Evolutionary conservation across 495 filamentous ascomycete genomes (phyloP).

Genomic region (Daldinia decipiens): DNA sequence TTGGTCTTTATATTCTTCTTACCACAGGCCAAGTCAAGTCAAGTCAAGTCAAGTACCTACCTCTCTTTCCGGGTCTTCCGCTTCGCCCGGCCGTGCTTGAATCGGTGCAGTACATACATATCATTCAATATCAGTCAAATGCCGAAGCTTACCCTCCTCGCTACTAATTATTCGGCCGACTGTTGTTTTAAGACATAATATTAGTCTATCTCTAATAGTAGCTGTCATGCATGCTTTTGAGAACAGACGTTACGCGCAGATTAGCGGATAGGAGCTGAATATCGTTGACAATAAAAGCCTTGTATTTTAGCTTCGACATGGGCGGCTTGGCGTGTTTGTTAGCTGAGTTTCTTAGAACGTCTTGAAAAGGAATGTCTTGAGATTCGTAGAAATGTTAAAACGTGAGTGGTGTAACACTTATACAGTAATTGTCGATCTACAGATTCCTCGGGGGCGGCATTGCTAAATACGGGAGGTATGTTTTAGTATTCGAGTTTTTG

Average conservation of each 20-base stretch:
- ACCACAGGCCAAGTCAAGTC: no score
- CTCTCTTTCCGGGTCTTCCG: conserved; percentile 23
- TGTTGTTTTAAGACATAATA: not conserved
- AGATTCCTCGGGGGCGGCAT: not conserved
- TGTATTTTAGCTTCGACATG: not conserved
- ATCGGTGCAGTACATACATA: not conserved
- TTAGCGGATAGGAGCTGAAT: not conserved
- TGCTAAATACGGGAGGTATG: conserved; percentile 1
- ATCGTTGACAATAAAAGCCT: not conserved
- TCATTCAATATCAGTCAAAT: not conserved
- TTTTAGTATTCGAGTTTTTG: not conserved
- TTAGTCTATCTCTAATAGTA: not conserved
- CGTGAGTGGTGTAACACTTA: not conserved
- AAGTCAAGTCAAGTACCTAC: not conserved
- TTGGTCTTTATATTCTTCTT: conserved; percentile 19
- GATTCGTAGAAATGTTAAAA: not conserved
- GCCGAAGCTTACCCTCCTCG: not conserved
- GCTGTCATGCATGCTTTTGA: not conserved
- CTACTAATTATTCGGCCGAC: not conserved
- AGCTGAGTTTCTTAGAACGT: conserved; percentile 3
- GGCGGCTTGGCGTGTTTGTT: not conserved
- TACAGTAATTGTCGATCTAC: not conserved
- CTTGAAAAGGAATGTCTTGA: not conserved
- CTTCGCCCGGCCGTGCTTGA: conserved; percentile 4
- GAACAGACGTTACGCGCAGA: not conserved